These are phyloP conservation scores for Wallemia ichthyophaga DNA, from an alignment of 1,284 basidiomycete species.

Conservation along the genomic window DNA sequence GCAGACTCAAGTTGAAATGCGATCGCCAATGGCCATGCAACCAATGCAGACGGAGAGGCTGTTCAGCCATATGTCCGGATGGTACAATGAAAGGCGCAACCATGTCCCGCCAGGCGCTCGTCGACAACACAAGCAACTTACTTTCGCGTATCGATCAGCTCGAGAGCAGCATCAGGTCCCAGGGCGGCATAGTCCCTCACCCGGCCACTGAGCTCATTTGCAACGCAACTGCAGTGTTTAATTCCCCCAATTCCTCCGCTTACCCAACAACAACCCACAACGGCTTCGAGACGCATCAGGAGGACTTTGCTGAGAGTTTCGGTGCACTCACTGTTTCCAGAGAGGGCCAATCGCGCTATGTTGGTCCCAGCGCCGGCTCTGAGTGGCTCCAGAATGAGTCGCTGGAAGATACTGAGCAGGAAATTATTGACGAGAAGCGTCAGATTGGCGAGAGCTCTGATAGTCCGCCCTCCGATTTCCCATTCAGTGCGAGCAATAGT, in stretches of 20 bases:
- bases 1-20: neutral
- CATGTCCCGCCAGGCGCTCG: conserved; percentile 21
- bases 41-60: conserved; percentile 25
- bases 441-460: neutral
- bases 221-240: neutral
- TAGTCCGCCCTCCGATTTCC: neutral
- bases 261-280: neutral
- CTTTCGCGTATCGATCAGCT: conserved; percentile 9
- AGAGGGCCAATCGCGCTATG: conserved; percentile 22
- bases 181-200: conserved; percentile 4
- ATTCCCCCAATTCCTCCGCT: neutral
- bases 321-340: conserved; percentile 21
- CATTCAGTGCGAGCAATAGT: neutral
- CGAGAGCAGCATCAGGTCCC: conserved; percentile 2
- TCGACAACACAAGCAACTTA: conserved; percentile 26
- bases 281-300: conserved; percentile 9
- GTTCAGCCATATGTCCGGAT: conserved; percentile 23
- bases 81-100: conserved; percentile 13
- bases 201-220: conserved; percentile 5
- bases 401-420: neutral
- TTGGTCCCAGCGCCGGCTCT: conserved; percentile 22
- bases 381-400: conserved; percentile 18
- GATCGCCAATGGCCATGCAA: conserved; percentile 12
- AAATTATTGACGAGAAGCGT: neutral
- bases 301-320: conserved; percentile 12